Percentiles rank a stretch among this genome's conserved stretches.
These are phyloP conservation scores for Lodderomyces elongisporus DNA, from an alignment of 1,139 yeast genomes.

Conservation along the genomic window DNA sequence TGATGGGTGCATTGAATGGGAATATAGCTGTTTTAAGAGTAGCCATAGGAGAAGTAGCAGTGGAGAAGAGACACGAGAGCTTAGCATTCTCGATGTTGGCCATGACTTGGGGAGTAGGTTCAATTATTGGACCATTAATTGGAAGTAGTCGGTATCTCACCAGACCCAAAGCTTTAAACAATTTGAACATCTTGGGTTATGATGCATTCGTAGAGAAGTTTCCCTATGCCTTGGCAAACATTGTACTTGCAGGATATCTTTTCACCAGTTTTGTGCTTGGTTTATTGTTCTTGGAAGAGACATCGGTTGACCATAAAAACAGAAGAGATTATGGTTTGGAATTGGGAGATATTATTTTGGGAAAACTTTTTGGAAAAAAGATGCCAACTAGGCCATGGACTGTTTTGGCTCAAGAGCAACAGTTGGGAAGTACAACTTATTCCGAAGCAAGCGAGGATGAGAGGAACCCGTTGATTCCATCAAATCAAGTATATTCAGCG, in stretches of 20 bases:
- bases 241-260: slow-evolving; percentile 25
- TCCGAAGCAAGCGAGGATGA: slow-evolving; percentile 11
- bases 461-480: slow-evolving; percentile 34
- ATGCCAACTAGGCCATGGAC: slow-evolving; percentile 18
- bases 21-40: slow-evolving; percentile 36
- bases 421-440: no score
- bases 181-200: slow-evolving; percentile 13
- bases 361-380: slow-evolving; percentile 18
- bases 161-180: slow-evolving; percentile 19
- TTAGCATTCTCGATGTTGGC: slow-evolving; percentile 34
- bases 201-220: slow-evolving; percentile 23
- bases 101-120: slow-evolving; percentile 31
- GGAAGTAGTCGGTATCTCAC: slow-evolving; percentile 45
- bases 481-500: neutral
- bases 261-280: slow-evolving; percentile 33
- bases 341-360: slow-evolving; percentile 41
- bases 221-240: slow-evolving; percentile 60
- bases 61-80: slow-evolving; percentile 34
- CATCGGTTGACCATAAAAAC: slow-evolving; percentile 41
- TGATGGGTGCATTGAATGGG: slow-evolving; percentile 34
- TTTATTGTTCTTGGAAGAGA: slow-evolving; percentile 56
- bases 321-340: slow-evolving; percentile 49
- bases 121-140: slow-evolving; percentile 51
- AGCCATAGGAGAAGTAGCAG: slow-evolving; percentile 35
- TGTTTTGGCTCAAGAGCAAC: slow-evolving; percentile 6